Conservation (phyloP, 2,329 filamentous ascomycete genomes). For the Ceratocystis papillata region DNA sequence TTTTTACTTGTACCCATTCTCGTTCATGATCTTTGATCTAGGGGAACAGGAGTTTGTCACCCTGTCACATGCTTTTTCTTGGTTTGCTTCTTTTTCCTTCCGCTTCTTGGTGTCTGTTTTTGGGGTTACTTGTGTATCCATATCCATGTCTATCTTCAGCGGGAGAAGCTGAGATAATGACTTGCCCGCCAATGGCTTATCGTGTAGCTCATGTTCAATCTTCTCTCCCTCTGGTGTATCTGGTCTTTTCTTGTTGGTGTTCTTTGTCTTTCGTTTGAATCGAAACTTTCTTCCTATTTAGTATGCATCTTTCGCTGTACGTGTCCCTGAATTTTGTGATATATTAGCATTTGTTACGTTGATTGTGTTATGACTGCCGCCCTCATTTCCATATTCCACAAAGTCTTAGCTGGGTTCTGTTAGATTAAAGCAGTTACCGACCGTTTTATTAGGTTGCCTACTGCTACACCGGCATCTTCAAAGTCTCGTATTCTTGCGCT, state of each 20-base stretch:
- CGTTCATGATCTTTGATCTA: slow-evolving; percentile 14
- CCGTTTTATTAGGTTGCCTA: too few species aligned
- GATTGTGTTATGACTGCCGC: too few species aligned
- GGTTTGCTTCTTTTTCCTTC: neutral
- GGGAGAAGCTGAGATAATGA: neutral
- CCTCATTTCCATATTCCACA: too few species aligned
- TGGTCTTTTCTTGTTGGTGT: neutral
- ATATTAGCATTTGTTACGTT: neutral
- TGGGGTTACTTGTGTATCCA: slow-evolving; percentile 3
- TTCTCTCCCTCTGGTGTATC: neutral
- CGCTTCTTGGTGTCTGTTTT: slow-evolving; percentile 3
- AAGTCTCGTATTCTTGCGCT: too few species aligned
- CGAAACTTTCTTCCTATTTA: slow-evolving; percentile 3
- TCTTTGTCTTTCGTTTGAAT: neutral
- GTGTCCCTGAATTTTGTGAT: neutral
- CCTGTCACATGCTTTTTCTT: slow-evolving; percentile 7
- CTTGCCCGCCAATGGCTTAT: neutral
- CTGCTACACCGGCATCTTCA: neutral
- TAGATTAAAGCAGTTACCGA: too few species aligned
- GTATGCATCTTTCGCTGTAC: neutral
- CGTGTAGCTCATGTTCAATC: neutral
- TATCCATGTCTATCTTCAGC: neutral
- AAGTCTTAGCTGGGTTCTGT: too few species aligned
- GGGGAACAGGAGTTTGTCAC: neutral
- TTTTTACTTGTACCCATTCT: slow-evolving; percentile 16